Conservation (phyloP, 805 yeast species). For the Lachancea meyersii region DNA sequence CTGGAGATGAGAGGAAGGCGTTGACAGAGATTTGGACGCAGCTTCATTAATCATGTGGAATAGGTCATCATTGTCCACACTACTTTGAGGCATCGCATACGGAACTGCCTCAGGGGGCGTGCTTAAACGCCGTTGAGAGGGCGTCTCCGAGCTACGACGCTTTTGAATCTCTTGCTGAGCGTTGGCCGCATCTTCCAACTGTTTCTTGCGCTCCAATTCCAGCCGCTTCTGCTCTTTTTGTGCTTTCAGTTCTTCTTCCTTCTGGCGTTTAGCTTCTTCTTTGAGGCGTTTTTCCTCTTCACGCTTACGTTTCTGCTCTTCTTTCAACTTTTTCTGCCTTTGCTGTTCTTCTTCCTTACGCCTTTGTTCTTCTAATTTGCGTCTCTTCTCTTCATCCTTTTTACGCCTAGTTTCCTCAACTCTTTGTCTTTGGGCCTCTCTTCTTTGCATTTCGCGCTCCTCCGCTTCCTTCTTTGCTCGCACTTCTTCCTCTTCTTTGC, state of each 20-base stretch:
- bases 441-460: constrained; percentile 39
- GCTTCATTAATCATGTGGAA: constrained; percentile 27
- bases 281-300: constrained; percentile 35
- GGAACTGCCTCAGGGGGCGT: constrained; percentile 15
- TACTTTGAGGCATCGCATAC: constrained; percentile 10
- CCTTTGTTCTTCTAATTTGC: constrained; percentile 37
- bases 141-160: constrained; percentile 26
- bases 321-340: constrained; percentile 33
- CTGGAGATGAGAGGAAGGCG: constrained; percentile 20
- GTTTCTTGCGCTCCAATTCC: constrained; percentile 23
- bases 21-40: constrained; percentile 18
- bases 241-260: constrained; percentile 26
- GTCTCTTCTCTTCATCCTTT: constrained; percentile 37
- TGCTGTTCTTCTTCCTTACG: constrained; percentile 38
- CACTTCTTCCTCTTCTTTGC: constrained; percentile 51
- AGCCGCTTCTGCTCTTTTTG: constrained; percentile 32
- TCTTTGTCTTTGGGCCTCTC: constrained; percentile 33
- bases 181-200: constrained; percentile 5
- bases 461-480: constrained; percentile 39
- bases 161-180: constrained; percentile 23
- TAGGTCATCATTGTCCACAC: constrained; percentile 22
- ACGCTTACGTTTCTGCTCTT: constrained; percentile 36
- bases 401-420: constrained; percentile 37
- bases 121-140: constrained; percentile 9
- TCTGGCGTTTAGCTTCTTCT: constrained; percentile 27